Evolutionary conservation across 768 basidiomycete genomes (phyloP).

Genomic region (Vishniacozyma victoriae): DNA sequence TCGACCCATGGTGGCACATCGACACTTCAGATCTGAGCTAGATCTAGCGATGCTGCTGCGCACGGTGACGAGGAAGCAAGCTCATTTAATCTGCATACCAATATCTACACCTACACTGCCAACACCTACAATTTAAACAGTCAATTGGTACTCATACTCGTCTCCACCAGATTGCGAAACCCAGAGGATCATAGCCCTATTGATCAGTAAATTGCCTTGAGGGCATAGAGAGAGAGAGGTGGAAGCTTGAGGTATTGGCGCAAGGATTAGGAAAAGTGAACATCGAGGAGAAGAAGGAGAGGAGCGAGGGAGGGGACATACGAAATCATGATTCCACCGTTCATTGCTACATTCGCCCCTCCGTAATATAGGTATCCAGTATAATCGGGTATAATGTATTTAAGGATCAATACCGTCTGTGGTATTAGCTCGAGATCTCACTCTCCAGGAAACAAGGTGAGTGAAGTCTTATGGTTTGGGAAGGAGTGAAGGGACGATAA

Average conservation of each 20-base stretch:
- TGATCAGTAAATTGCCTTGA: not conserved
- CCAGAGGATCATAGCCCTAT: slow-evolving; percentile 81
- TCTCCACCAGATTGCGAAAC: slow-evolving; percentile 74
- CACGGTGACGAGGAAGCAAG: no score
- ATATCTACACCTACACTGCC: no score
- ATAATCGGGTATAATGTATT: slow-evolving; percentile 73
- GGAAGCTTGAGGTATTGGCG: not conserved
- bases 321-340: slow-evolving; percentile 56
- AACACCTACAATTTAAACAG: no score
- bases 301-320: slow-evolving; percentile 15
- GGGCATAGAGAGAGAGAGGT: not conserved
- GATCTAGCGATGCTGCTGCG: no score
- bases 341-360: slow-evolving; percentile 92
- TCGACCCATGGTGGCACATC: no score
- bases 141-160: slow-evolving; percentile 92
- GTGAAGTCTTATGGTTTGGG: not conserved
- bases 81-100: no score
- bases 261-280: not conserved
- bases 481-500: not conserved
- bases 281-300: not conserved
- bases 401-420: slow-evolving; percentile 81
- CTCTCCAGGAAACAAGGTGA: not conserved
- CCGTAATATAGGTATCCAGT: slow-evolving; percentile 79
- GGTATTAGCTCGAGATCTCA: not conserved
- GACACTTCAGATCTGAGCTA: no score